phyloP scores from a whole-genome alignment of 192 early-diverging fungal genomes.

The Coemansia furcata region DNA sequence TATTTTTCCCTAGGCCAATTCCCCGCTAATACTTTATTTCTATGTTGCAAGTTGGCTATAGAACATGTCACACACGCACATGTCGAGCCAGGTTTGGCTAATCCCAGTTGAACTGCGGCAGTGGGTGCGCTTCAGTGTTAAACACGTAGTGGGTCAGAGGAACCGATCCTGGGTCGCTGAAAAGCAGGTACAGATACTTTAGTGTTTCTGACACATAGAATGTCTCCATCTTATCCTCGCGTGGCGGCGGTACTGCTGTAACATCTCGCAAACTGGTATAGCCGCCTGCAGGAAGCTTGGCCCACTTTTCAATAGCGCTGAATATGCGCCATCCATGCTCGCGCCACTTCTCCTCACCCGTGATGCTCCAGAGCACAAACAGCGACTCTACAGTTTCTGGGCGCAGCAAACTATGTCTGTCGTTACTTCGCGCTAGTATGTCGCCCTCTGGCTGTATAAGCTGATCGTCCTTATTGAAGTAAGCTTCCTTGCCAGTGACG shows the following conservation, averaged over 20 bases:
- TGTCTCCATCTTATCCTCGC: constrained; percentile 52
- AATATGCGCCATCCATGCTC: constrained; percentile 80
- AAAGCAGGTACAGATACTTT: constrained; percentile 91
- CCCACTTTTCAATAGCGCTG: constrained; percentile 75
- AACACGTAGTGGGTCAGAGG: constrained; percentile 83
- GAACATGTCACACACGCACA: neutral
- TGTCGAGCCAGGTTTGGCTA: neutral
- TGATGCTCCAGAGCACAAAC: constrained; percentile 80
- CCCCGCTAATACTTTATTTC: neutral
- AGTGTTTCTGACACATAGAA: constrained; percentile 93
- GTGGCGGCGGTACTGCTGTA: constrained; percentile 19
- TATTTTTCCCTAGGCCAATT: neutral
- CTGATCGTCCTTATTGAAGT: constrained; percentile 9
- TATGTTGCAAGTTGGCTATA: neutral
- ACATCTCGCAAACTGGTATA: constrained; percentile 54
- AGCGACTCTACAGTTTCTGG: constrained; percentile 90
- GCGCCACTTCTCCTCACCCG: constrained; percentile 75
- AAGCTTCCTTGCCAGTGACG: neutral
- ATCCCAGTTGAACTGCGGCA: constrained; percentile 42
- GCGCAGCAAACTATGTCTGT: constrained; percentile 63
- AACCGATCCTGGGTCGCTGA: constrained; percentile 59
- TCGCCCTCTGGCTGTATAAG: constrained; percentile 26
- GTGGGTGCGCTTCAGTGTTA: constrained; percentile 93
- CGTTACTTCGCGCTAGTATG: constrained; percentile 14
- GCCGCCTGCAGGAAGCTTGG: constrained; percentile 57